Conservation (phyloP, 2,329 filamentous ascomycete genomes). For the Dothistroma septosporum region DNA sequence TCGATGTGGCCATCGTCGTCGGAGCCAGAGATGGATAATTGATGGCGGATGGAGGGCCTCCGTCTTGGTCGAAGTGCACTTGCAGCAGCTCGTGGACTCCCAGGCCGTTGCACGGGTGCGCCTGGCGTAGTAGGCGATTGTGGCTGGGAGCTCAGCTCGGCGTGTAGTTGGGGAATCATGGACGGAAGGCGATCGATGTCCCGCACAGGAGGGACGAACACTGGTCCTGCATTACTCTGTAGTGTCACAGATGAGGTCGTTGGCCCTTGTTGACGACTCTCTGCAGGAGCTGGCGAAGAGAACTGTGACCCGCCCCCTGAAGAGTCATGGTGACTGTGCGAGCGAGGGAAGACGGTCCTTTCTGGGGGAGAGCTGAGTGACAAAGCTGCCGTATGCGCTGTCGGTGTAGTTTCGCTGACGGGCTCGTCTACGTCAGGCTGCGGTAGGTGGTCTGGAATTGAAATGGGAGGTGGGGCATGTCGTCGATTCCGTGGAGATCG, state of each 20-base stretch:
- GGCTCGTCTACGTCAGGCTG: conserved; percentile 49
- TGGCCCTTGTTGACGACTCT: conserved; percentile 20
- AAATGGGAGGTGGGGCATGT: conserved; percentile 80
- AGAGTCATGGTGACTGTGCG: conserved; percentile 48
- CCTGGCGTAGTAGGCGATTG: conserved; percentile 84
- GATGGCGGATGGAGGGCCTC: conserved; percentile 82
- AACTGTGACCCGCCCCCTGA: conserved; percentile 36
- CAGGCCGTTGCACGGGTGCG: conserved; percentile 56
- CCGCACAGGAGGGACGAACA: conserved; percentile 73
- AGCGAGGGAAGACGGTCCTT: conserved; percentile 60
- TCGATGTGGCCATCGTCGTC: conserved; percentile 82
- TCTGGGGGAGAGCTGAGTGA: conserved; percentile 68
- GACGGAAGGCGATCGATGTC: conserved; percentile 79
- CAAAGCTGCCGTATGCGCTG: conserved; percentile 49
- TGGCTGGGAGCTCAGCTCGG: conserved; percentile 77
- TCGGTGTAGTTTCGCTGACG: conserved; percentile 58
- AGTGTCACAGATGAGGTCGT: conserved; percentile 30
- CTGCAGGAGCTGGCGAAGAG: conserved; percentile 27
- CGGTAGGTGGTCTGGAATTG: conserved; percentile 58
- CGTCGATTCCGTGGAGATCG: conserved; percentile 55
- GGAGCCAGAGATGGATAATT: conserved; percentile 80
- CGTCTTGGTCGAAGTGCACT: conserved; percentile 57
- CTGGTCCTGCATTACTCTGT: conserved; percentile 25
- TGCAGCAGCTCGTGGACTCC: conserved; percentile 42
- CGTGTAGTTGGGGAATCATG: conserved; percentile 67